Evolutionary conservation across 2,329 filamentous ascomycete genomes (phyloP), one percentile per base, ranked within the genome.

Genomic region (Fusarium pseudograminearum): DNA sequence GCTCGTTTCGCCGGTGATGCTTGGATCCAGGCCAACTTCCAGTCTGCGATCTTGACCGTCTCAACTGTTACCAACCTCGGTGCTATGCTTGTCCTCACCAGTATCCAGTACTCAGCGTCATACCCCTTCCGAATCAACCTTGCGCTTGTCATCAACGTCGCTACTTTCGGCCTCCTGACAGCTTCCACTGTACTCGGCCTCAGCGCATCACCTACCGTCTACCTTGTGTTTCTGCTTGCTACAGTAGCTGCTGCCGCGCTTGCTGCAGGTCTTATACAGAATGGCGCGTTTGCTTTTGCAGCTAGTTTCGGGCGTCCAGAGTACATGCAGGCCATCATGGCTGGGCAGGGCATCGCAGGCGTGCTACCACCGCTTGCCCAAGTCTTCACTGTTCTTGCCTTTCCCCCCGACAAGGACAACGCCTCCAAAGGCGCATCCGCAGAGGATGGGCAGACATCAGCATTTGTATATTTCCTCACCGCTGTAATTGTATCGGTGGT

Each of bases 301-400:
- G 89, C 92, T 5, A 91, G 93, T 54, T 98, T 97, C 76, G 93
- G 91, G 36, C 85, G 92, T 53, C 88, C 91, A 22, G 93, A 96
- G 79, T 99, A 98, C 79, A 97, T 93, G 57, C 95, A 98, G 80
- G 95, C 91, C 26, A 94, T 98, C 79, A 98, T 99, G 94, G 90
- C 91, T 5, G 96, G 96, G 2, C 96, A 99, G 80, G 95, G 91
- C 33, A 85, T 99, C 6, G 94, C 96, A 1, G 96, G 96, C 31
- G 94, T 99, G 12, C 83, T 98, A 5, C 96, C 96, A 0, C 91
- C 93, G 48, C 85, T 97, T 48, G 93, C 93, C 3, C 94, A 98
- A 79, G 95, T 98, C 71, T 79, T 92, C 45, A 92, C 93, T 2
- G 94, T 97, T 15, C 84, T 98, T 14, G 86, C 76, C 46, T 81